These are phyloP conservation scores for Teratosphaeriaceae sp. DNA, from an alignment of 2,329 filamentous ascomycete species.

Conservation along the genomic window DNA sequence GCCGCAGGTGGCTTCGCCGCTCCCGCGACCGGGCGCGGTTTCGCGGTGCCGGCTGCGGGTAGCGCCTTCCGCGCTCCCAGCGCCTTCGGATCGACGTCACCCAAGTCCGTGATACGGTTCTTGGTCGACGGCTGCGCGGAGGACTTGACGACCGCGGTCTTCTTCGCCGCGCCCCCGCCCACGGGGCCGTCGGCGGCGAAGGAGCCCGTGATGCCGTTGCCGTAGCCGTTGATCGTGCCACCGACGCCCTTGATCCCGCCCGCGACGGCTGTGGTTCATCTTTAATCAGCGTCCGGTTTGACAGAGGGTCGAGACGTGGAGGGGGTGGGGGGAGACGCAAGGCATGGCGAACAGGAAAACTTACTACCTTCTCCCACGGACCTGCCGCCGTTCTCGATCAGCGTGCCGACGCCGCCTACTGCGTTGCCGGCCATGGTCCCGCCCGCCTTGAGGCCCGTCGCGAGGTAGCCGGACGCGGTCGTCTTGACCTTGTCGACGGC, in stretches of 20 bases:
- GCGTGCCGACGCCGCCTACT: constrained; percentile 28
- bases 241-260: constrained; percentile 29
- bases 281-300: constrained; percentile 10
- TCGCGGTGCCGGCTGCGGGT: not conserved
- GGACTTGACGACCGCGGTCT: constrained; percentile 12
- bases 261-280: constrained; percentile 24
- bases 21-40: constrained; percentile 4
- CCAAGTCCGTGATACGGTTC: not conserved
- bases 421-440: constrained; percentile 32
- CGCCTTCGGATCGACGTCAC: not conserved
- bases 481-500: constrained; percentile 27
- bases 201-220: constrained; percentile 23
- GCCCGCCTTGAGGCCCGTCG: constrained; percentile 30
- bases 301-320: not conserved
- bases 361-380: constrained; percentile 28
- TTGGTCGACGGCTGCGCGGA: not conserved
- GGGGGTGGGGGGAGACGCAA: too few relatives aligned
- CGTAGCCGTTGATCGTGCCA: constrained; percentile 30
- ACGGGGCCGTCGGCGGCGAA: constrained; percentile 26
- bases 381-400: constrained; percentile 28
- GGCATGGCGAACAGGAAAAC: constrained; percentile 2
- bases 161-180: constrained; percentile 16
- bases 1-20: constrained; percentile 5
- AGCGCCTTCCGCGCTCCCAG: constrained; percentile 3
- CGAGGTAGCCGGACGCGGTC: constrained; percentile 26